Conservation (phyloP, 2,329 filamentous ascomycete species). For the Hypoxylon sp. region DNA sequence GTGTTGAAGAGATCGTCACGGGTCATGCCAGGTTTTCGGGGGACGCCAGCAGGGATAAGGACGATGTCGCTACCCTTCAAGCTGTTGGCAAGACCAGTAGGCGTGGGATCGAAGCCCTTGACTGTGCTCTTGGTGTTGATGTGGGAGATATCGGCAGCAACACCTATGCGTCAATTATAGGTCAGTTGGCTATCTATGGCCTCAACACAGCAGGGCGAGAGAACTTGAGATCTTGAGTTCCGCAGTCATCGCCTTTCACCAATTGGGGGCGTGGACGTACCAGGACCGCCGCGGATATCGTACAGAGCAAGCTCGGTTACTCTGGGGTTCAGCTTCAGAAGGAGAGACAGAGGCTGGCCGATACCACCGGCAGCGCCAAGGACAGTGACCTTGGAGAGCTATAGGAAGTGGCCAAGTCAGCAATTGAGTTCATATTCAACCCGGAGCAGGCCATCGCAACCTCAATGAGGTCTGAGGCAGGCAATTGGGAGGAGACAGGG, state of each 20-base stretch:
- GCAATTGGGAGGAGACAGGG: slow-evolving; percentile 30
- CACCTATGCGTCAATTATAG: slow-evolving; percentile 72
- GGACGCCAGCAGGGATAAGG: slow-evolving; percentile 97
- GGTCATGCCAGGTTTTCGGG: slow-evolving; percentile 99
- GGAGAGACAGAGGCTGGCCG: slow-evolving; percentile 96
- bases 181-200: slow-evolving; percentile 20
- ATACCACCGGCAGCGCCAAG: slow-evolving; percentile 98
- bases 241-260: neutral
- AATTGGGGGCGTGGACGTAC: slow-evolving; percentile 66
- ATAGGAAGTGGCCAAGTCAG: slow-evolving; percentile 35
- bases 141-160: slow-evolving; percentile 97
- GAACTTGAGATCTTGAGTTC: neutral
- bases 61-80: slow-evolving; percentile 93
- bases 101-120: slow-evolving; percentile 86
- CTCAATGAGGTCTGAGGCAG: neutral
- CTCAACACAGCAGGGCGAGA: slow-evolving; percentile 18
- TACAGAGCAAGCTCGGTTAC: slow-evolving; percentile 96
- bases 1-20: slow-evolving; percentile 99
- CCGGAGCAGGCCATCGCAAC: neutral
- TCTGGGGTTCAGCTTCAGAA: slow-evolving; percentile 98
- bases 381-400: slow-evolving; percentile 98
- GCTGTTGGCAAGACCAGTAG: slow-evolving; percentile 80
- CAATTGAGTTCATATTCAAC: slow-evolving; percentile 14
- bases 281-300: slow-evolving; percentile 94
- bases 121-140: slow-evolving; percentile 99